These are phyloP conservation scores for Microstegium vimineum DNA, from an alignment of 176 grass and related monocot genomes.

Conservation along the genomic window DNA sequence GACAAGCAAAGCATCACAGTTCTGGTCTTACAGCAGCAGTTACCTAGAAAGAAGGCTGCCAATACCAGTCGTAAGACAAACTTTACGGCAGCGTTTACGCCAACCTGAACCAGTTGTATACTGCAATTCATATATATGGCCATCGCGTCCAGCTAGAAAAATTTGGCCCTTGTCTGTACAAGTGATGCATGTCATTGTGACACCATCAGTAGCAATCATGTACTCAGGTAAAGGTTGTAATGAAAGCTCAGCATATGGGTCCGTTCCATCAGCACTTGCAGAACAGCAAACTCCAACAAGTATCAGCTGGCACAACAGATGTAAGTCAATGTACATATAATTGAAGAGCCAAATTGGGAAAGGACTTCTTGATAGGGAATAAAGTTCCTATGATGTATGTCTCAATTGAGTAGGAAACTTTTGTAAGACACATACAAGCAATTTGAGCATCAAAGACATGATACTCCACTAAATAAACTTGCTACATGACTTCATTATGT, in stretches of 20 bases:
- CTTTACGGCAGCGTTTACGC: slow-evolving; percentile 82
- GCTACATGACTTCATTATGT: not conserved
- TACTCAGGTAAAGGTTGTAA: slow-evolving; percentile 95
- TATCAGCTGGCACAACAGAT: slow-evolving; percentile 58
- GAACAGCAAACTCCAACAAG: slow-evolving; percentile 92
- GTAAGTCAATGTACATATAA: slow-evolving; percentile 24
- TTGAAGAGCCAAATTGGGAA: not conserved
- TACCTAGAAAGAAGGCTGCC: slow-evolving; percentile 90
- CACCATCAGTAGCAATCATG: slow-evolving; percentile 78
- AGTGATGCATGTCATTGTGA: slow-evolving; percentile 80
- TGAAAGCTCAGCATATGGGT: slow-evolving; percentile 85
- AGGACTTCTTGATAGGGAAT: not conserved
- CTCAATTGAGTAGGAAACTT: not conserved
- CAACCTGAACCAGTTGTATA: slow-evolving; percentile 92
- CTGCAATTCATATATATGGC: slow-evolving; percentile 90
- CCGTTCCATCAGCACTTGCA: slow-evolving; percentile 67
- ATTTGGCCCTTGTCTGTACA: slow-evolving; percentile 89
- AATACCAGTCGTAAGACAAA: slow-evolving; percentile 80
- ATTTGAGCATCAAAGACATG: not conserved
- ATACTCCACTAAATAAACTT: not conserved
- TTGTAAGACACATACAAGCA: not conserved
- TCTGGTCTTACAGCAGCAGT: slow-evolving; percentile 4
- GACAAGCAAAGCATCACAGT: slow-evolving; percentile 17
- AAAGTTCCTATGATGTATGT: not conserved
- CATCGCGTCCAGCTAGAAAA: slow-evolving; percentile 86